These are phyloP conservation scores for Hemileia vastatrix DNA, from an alignment of 1,284 basidiomycete species.

Conservation along the genomic window DNA sequence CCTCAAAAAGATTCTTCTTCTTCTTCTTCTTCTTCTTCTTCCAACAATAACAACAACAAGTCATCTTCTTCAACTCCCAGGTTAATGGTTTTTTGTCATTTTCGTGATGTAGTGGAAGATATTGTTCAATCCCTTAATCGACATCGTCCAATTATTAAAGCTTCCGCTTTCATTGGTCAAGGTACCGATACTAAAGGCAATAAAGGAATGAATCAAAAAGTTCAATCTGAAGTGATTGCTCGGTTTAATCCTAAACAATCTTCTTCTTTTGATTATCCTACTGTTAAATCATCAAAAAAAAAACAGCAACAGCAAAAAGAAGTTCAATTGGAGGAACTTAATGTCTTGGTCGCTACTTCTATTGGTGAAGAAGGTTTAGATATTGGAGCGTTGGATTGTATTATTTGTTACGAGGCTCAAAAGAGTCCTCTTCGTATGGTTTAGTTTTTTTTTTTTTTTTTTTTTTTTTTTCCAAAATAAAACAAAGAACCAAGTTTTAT, in stretches of 20 bases:
- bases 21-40: no score
- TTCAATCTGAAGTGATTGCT: constrained; percentile 66
- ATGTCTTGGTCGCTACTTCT: constrained; percentile 89
- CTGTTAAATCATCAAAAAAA: constrained; percentile 60
- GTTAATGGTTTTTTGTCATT: constrained; percentile 94
- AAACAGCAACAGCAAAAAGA: no score
- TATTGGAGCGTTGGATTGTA: constrained; percentile 96
- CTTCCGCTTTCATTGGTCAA: constrained; percentile 82
- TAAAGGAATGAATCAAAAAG: constrained; percentile 79
- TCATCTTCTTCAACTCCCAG: constrained; percentile 52
- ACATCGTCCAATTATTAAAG: constrained; percentile 64
- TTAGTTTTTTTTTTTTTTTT: constrained; percentile 7
- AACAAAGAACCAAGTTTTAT: background rate
- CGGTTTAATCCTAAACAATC: background rate
- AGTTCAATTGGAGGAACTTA: constrained; percentile 82
- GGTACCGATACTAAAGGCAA: constrained; percentile 71
- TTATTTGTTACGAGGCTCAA: constrained; percentile 91
- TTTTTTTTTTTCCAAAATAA: background rate
- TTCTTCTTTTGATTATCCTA: constrained; percentile 2
- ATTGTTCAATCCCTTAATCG: constrained; percentile 58
- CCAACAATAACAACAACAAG: constrained; percentile 44
- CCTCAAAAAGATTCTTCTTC: constrained; percentile 50
- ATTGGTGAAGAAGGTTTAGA: constrained; percentile 99
- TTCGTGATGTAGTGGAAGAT: constrained; percentile 79
- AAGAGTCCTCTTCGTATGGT: constrained; percentile 96